Base-by-base conservation (phyloP, 345 rosid genomes). In the Bruguiera gymnorhiza region DNA sequence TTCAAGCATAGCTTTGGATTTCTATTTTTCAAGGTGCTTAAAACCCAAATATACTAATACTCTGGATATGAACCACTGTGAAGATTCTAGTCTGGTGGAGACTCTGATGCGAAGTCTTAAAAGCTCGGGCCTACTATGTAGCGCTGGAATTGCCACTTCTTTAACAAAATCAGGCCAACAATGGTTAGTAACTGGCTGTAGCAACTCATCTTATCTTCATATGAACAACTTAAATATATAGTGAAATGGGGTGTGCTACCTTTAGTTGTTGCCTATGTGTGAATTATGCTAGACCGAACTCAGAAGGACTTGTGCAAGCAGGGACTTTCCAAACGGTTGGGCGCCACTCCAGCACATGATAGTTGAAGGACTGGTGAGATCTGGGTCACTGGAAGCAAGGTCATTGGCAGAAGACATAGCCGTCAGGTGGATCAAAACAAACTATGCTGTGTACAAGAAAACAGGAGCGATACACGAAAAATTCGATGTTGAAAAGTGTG, bases 311-410 rank as follows among this genome's bases (percentile, higher is more conserved):
- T 57, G n/a, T 30, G 26, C 55, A 30, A 69, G 61, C 79, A 95
- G 98, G 98, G 99, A 95, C 76, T 89, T 65, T 75, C 98, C 97
- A 18, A 95, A 90, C 31, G 98, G 98, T 54, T 95, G 98, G 99
- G 87, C 98, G 1, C 97, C 99, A 6, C 79, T 87, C 32, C 97
- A 95, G 58, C 98, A 84, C 75, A 72, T 86, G 84, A 86, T 92
- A 59, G 90, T 83, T 55, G 93, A 88, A 76, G 97, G 97, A 31
- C 79, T 94, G 6, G 75, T 76, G 16, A 83, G 80, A 71, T 89
- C 98, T 0, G 74, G 70, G 66, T 68, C 77, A 60, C 48, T 64
- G 18, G 85, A 88, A 67, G 96, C 96, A 54, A 85, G 73, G 64
- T 63, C 81, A 51, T 48, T 92, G 71, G 98, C 97, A 34, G 81